Conservation (phyloP, 1,284 basidiomycete genomes). For the Apiotrichum gracile region DNA sequence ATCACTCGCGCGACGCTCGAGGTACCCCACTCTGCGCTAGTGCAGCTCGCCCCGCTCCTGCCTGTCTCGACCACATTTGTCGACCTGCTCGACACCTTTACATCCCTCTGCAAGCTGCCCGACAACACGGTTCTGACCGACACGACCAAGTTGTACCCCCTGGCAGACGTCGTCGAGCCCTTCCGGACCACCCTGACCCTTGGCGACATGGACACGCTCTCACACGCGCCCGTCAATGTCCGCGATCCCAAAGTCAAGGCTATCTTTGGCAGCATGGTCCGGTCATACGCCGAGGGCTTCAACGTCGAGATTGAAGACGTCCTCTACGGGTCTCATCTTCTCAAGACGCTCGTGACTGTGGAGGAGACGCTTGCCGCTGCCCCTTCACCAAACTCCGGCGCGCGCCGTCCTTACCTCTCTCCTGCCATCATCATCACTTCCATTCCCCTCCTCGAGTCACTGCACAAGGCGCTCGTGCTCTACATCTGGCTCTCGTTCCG, state of each 20-base stretch:
- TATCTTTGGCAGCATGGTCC: conserved; percentile 44
- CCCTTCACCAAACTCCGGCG: conserved; percentile 18
- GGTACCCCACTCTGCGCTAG: conserved; percentile 36
- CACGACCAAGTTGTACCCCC: conserved; percentile 40
- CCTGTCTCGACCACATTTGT: conserved; percentile 40
- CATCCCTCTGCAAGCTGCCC: conserved; percentile 51
- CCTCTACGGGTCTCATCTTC: conserved; percentile 45
- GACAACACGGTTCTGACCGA: conserved; percentile 51
- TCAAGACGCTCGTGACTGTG: conserved; percentile 50
- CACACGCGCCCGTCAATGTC: conserved; percentile 49
- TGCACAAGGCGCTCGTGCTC: conserved; percentile 73
- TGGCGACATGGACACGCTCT: conserved; percentile 53
- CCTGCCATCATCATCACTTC: conserved; percentile 34
- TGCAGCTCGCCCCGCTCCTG: conserved; percentile 46
- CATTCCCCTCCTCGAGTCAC: conserved; percentile 59
- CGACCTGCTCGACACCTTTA: conserved; percentile 32
- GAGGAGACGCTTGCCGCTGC: conserved; percentile 45
- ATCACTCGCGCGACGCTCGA: conserved; percentile 50
- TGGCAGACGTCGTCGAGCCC: conserved; percentile 51
- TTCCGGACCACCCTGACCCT: conserved; percentile 50
- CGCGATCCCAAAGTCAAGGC: conserved; percentile 47
- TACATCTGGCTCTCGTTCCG: conserved; percentile 86
- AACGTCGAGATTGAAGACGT: conserved; percentile 45
- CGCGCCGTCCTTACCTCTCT: neutral
- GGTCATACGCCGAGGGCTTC: conserved; percentile 43